Percentiles rank a stretch among this genome's conserved stretches.
phyloP scores from a whole-genome alignment of 768 basidiomycete species.

The Kondoa subrosea region DNA sequence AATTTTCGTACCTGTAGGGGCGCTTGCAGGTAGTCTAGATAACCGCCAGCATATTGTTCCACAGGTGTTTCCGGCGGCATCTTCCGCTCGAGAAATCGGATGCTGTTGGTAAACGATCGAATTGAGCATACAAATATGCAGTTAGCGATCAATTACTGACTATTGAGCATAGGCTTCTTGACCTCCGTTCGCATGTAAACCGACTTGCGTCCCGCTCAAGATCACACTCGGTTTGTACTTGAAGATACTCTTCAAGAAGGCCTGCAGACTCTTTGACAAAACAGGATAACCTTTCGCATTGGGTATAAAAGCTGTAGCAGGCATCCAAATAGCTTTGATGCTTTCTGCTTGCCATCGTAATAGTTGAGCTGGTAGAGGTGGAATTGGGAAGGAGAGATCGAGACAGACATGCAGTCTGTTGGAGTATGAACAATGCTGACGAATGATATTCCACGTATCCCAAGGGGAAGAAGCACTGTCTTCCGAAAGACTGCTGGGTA shows the following conservation, averaged over 20 bases:
- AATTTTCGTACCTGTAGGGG: slow-evolving; percentile 54
- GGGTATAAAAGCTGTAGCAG: slow-evolving; percentile 78
- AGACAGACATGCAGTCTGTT: slow-evolving; percentile 39
- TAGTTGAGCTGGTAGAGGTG: slow-evolving; percentile 51
- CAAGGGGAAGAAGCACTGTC: slow-evolving; percentile 44
- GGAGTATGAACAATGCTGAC: slow-evolving; percentile 68
- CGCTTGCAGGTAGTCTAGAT: slow-evolving; percentile 87
- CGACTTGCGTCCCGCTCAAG: slow-evolving; percentile 49
- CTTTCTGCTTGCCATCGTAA: slow-evolving; percentile 86
- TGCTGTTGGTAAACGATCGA: slow-evolving; percentile 18
- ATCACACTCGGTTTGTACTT: slow-evolving; percentile 78
- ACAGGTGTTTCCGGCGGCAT: slow-evolving; percentile 53
- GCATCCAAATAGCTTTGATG: slow-evolving; percentile 70
- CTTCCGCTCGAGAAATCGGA: slow-evolving; percentile 61
- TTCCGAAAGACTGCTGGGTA: slow-evolving; percentile 22
- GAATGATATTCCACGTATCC: slow-evolving; percentile 97
- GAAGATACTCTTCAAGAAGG: slow-evolving; percentile 76
- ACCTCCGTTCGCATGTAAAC: slow-evolving; percentile 61
- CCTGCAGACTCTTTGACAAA: slow-evolving; percentile 77
- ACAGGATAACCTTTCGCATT: slow-evolving; percentile 96
- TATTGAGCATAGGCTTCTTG: slow-evolving; percentile 82
- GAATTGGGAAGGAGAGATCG: slow-evolving; percentile 76
- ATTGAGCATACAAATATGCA: slow-evolving; percentile 16
- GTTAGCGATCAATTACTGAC: slow-evolving; percentile 31
- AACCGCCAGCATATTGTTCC: slow-evolving; percentile 77